Evolutionary conservation across 139 green algal genomes (phyloP).

Genomic region (Coccomyxa sp.): DNA sequence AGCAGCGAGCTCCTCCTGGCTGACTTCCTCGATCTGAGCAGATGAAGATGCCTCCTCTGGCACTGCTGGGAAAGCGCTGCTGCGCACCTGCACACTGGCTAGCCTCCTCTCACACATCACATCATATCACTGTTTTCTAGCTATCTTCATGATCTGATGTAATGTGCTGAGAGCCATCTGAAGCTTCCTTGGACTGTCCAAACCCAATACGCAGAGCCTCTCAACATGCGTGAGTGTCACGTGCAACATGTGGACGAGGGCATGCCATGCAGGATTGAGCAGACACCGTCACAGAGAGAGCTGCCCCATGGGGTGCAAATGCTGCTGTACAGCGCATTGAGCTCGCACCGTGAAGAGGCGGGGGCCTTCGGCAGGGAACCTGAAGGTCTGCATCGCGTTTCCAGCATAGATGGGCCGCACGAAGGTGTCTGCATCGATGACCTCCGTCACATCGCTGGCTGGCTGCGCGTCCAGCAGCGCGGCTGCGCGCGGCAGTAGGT

Average conservation of each 20-base stretch:
- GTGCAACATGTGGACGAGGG: no score
- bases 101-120: no score
- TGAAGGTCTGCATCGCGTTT: constrained; percentile 81
- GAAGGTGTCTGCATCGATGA: constrained; percentile 61
- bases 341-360: constrained; percentile 65
- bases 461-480: constrained; percentile 74
- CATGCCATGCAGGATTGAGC: no score
- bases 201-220: no score
- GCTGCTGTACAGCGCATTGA: no score
- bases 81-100: constrained; percentile 38
- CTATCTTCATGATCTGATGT: no score
- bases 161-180: no score
- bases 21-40: constrained; percentile 42
- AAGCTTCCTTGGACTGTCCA: no score
- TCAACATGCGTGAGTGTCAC: no score
- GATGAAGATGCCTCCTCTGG: not conserved
- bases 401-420: constrained; percentile 86
- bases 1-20: constrained; percentile 35
- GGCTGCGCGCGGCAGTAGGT: constrained; percentile 80
- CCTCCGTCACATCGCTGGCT: constrained; percentile 69
- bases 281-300: no score
- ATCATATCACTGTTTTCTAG: no score
- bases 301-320: no score
- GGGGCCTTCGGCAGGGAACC: constrained; percentile 16
- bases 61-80: constrained; percentile 65